Conservation (phyloP, 768 basidiomycete genomes). For the Xerocomellus amylosporus region DNA sequence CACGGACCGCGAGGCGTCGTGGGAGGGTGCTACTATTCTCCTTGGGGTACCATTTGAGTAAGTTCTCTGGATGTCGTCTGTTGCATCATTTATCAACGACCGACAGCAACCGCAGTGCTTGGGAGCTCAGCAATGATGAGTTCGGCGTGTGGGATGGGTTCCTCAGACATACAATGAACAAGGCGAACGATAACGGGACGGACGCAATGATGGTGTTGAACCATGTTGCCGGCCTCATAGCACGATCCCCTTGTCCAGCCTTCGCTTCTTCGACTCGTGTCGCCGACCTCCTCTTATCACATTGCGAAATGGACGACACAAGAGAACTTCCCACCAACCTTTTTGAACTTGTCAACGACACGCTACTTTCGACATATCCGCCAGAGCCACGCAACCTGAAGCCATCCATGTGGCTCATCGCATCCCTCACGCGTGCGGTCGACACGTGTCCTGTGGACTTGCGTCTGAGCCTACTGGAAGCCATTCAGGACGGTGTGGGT, state of each 20-base stretch:
- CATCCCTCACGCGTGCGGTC: slow-evolving; percentile 51
- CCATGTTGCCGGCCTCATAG: slow-evolving; percentile 49
- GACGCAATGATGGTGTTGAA: slow-evolving; percentile 55
- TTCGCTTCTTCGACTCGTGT: slow-evolving; percentile 49
- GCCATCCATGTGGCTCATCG: slow-evolving; percentile 59
- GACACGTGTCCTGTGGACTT: slow-evolving; percentile 54
- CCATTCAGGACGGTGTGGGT: slow-evolving; percentile 51
- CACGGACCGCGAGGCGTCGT: slow-evolving; percentile 41
- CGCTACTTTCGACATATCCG: slow-evolving; percentile 62
- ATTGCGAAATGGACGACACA: slow-evolving; percentile 49
- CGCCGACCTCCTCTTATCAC: slow-evolving; percentile 58
- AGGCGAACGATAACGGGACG: slow-evolving; percentile 58
- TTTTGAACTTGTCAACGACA: slow-evolving; percentile 59
- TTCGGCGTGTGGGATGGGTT: slow-evolving; percentile 58
- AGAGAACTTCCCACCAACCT: slow-evolving; percentile 53
- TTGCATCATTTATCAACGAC: slow-evolving; percentile 5
- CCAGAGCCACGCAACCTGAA: slow-evolving; percentile 54
- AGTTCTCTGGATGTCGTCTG: slow-evolving; percentile 26
- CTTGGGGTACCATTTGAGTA: slow-evolving; percentile 65
- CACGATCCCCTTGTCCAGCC: slow-evolving; percentile 37
- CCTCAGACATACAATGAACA: slow-evolving; percentile 48
- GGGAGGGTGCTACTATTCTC: slow-evolving; percentile 52
- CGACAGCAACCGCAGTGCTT: slow-evolving; percentile 40
- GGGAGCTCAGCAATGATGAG: slow-evolving; percentile 56
- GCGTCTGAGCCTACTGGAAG: slow-evolving; percentile 43